A percentile compares a stretch with the other conserved stretches of the same genome.
phyloP scores from a whole-genome alignment of 306 rosid genomes.

The Coriaria nepalensis region DNA sequence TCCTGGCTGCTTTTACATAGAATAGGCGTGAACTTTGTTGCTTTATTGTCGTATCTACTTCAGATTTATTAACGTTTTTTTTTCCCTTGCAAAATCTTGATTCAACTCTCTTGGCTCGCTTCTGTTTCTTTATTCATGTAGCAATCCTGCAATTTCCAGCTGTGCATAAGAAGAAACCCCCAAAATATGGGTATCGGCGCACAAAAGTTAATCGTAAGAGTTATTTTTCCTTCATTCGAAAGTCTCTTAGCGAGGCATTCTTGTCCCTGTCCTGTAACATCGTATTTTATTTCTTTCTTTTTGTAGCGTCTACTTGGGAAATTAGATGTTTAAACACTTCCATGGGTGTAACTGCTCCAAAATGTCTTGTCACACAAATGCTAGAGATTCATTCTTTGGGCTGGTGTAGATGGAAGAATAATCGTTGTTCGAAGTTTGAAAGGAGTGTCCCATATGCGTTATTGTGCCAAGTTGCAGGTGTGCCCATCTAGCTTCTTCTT shows the following conservation, averaged over 20 bases:
- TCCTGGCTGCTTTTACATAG: not conserved
- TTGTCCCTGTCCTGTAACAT: no score
- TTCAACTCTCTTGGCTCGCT: slow-evolving; percentile 1
- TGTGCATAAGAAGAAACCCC: slow-evolving; percentile 72
- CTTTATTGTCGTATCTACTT: slow-evolving; percentile 1
- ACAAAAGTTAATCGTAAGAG: slow-evolving; percentile 76
- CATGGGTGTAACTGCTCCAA: slow-evolving; percentile 45
- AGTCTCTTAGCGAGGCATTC: no score
- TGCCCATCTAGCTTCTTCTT: slow-evolving; percentile 14
- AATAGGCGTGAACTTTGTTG: not conserved
- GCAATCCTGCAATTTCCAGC: slow-evolving; percentile 83
- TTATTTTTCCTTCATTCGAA: slow-evolving; percentile 5
- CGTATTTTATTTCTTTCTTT: slow-evolving; percentile 2
- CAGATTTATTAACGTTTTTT: not conserved
- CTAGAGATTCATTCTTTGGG: slow-evolving; percentile 61
- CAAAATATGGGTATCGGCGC: slow-evolving; percentile 69
- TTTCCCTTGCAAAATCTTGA: slow-evolving; percentile 7
- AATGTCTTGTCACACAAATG: slow-evolving; percentile 75
- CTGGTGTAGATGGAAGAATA: slow-evolving; percentile 74
- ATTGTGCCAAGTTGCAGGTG: slow-evolving; percentile 88
- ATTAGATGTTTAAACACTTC: slow-evolving; percentile 58
- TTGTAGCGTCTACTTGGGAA: slow-evolving; percentile 92
- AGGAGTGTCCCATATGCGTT: slow-evolving; percentile 78
- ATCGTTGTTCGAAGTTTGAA: slow-evolving; percentile 59
- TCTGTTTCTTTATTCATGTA: slow-evolving; percentile 28